phyloP scores from a whole-genome alignment of 1,139 yeast species.

The Saccharomyces hybrid region DNA sequence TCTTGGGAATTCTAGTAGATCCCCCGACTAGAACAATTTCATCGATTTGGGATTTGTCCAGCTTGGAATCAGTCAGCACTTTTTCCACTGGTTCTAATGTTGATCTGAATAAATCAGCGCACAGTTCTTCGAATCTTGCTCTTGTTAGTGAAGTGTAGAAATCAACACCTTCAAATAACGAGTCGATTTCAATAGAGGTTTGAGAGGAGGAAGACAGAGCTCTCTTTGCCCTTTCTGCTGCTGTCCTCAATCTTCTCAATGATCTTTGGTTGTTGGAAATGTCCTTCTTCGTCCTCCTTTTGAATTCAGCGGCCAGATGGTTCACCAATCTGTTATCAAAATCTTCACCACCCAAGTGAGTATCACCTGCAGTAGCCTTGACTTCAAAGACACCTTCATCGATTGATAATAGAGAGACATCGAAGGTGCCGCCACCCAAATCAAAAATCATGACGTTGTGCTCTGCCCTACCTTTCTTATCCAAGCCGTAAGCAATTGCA shows the following conservation, averaged over 20 bases:
- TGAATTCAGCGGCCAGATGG: slow-evolving; percentile 67
- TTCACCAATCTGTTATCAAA: slow-evolving; percentile 69
- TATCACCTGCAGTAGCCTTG: slow-evolving; percentile 96
- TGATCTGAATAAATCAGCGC: slow-evolving; percentile 71
- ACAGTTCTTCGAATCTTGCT: slow-evolving; percentile 81
- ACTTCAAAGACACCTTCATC: slow-evolving; percentile 96
- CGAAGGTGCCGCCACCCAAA: slow-evolving; percentile 97
- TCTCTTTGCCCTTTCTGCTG: slow-evolving; percentile 85
- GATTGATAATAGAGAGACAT: slow-evolving; percentile 83
- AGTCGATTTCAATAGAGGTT: slow-evolving; percentile 76
- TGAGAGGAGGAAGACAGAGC: slow-evolving; percentile 74
- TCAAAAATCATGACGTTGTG: slow-evolving; percentile 87
- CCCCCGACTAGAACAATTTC: slow-evolving; percentile 86
- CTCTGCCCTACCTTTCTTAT: slow-evolving; percentile 69
- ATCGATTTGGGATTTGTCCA: slow-evolving; percentile 66
- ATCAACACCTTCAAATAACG: slow-evolving; percentile 70
- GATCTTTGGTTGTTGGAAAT: slow-evolving; percentile 66
- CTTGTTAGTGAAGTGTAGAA: slow-evolving; percentile 72
- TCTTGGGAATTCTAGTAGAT: slow-evolving; percentile 85
- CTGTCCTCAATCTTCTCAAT: slow-evolving; percentile 75
- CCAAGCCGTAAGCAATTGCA: slow-evolving; percentile 93
- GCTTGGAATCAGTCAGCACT: slow-evolving; percentile 69
- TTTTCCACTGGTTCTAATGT: slow-evolving; percentile 76
- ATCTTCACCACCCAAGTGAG: slow-evolving; percentile 96
- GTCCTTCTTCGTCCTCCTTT: slow-evolving; percentile 71